Evolutionary conservation across 495 filamentous ascomycete genomes (phyloP).

Genomic region (Trichocladium uniseriatum): DNA sequence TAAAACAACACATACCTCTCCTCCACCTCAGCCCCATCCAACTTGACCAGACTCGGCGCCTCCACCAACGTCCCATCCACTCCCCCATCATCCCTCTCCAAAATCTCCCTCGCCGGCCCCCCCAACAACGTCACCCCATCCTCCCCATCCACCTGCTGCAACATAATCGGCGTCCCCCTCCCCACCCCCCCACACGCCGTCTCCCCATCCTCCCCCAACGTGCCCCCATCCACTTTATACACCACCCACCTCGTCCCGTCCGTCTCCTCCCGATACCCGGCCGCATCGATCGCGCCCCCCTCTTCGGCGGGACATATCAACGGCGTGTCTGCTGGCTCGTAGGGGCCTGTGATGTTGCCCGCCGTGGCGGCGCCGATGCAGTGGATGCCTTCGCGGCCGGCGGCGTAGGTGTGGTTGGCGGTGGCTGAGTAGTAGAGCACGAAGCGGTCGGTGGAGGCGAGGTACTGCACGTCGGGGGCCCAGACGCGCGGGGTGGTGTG

Average conservation of each 20-base stretch:
- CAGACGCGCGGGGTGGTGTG: slow-evolving; percentile 26
- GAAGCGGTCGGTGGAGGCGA: slow-evolving; percentile 33
- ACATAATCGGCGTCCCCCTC: slow-evolving; percentile 47
- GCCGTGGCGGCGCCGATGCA: slow-evolving; percentile 47
- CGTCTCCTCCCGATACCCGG: slow-evolving; percentile 40
- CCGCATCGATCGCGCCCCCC: slow-evolving; percentile 51
- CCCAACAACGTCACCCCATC: slow-evolving; percentile 47
- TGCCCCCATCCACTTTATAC: slow-evolving; percentile 55
- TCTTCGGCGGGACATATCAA: slow-evolving; percentile 41
- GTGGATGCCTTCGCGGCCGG: slow-evolving; percentile 30
- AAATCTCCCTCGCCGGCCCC: slow-evolving; percentile 36
- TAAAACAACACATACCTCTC: slow-evolving; percentile 53
- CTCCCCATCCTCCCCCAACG: slow-evolving; percentile 43
- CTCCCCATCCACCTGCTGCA: slow-evolving; percentile 40
- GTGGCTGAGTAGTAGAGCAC: slow-evolving; percentile 47
- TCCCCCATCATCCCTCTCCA: slow-evolving; percentile 38
- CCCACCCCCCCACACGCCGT: slow-evolving; percentile 24
- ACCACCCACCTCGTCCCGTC: slow-evolving; percentile 46
- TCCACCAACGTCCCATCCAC: slow-evolving; percentile 51
- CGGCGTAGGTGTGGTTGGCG: slow-evolving; percentile 27
- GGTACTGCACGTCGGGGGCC: slow-evolving; percentile 41
- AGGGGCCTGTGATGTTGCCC: slow-evolving; percentile 40
- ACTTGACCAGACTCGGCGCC: slow-evolving; percentile 45
- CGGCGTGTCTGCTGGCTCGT: slow-evolving; percentile 31
- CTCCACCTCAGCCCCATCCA: slow-evolving; percentile 23